phyloP scores from a whole-genome alignment of 768 basidiomycete species.

The Psilocybe tampanensis region DNA sequence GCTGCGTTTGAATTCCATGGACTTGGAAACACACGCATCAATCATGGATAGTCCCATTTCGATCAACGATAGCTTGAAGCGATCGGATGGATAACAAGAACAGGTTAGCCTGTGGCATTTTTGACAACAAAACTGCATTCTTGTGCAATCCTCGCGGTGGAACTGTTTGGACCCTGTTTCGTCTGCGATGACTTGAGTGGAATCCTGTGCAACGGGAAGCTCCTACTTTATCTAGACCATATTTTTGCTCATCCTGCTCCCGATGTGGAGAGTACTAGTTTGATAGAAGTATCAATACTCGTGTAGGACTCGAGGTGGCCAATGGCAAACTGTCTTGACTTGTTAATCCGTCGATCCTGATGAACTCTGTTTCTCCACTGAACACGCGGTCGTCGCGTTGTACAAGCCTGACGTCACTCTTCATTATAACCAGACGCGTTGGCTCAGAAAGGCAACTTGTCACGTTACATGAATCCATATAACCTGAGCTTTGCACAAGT shows the following conservation, averaged over 20 bases:
- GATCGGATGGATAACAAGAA: slow-evolving; percentile 10
- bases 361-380: slow-evolving; percentile 6
- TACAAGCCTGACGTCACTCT: slow-evolving; percentile 23
- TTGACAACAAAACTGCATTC: too few species aligned
- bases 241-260: too few species aligned
- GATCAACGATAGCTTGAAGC: slow-evolving; percentile 25
- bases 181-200: too few species aligned
- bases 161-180: too few species aligned
- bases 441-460: slow-evolving; percentile 18
- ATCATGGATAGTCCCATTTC: slow-evolving; percentile 43
- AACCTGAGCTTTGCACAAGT: slow-evolving; percentile 20
- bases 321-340: background rate
- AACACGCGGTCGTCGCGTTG: slow-evolving; percentile 26
- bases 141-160: too few species aligned
- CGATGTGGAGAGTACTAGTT: too few species aligned
- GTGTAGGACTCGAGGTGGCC: slow-evolving; percentile 18
- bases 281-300: background rate
- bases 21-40: slow-evolving; percentile 29
- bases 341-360: background rate
- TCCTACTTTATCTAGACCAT: too few species aligned
- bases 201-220: too few species aligned
- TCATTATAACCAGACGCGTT: slow-evolving; percentile 11
- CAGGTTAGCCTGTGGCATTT: too few species aligned
- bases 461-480: slow-evolving; percentile 25
- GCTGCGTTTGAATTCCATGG: slow-evolving; percentile 33